A percentile compares a stretch with the other conserved stretches of the same genome.
Conservation (phyloP, 2,329 filamentous ascomycete species). For the Thelonectria olida region DNA sequence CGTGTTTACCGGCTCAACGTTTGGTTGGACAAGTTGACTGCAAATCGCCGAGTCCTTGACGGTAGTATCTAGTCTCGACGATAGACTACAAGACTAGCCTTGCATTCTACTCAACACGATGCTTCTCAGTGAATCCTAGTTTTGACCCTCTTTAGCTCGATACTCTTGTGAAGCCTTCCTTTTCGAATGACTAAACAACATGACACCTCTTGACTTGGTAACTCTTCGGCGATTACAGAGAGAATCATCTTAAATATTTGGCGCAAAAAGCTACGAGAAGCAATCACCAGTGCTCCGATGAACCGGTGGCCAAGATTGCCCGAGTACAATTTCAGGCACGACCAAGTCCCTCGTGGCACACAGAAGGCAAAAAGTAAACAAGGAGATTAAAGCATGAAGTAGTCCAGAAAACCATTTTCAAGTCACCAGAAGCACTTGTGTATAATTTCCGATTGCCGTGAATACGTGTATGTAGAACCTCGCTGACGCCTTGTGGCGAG, state of each 20-base stretch:
- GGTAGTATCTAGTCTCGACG: too few species aligned
- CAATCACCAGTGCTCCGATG: background rate
- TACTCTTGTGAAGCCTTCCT: background rate
- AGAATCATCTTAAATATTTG: background rate
- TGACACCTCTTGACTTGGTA: background rate
- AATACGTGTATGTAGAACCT: constrained; percentile 14
- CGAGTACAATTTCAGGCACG: background rate
- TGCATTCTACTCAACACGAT: background rate
- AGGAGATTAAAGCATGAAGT: background rate
- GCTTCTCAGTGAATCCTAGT: background rate
- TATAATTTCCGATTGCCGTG: constrained; percentile 6
- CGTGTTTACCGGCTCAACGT: too few species aligned
- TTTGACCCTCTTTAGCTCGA: background rate
- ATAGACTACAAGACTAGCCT: too few species aligned
- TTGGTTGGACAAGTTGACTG: too few species aligned
- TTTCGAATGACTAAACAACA: background rate
- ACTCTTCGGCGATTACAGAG: background rate
- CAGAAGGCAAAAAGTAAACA: background rate
- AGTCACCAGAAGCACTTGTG: background rate
- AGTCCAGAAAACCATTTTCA: background rate
- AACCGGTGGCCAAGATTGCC: background rate
- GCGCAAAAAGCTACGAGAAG: background rate
- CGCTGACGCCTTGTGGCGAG: constrained; percentile 1
- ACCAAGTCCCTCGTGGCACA: background rate
- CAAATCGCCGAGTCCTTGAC: too few species aligned